Evolutionary conservation across 2,329 filamentous ascomycete species (phyloP).

Genomic region (Hymenotorrendiella dingleyae): DNA sequence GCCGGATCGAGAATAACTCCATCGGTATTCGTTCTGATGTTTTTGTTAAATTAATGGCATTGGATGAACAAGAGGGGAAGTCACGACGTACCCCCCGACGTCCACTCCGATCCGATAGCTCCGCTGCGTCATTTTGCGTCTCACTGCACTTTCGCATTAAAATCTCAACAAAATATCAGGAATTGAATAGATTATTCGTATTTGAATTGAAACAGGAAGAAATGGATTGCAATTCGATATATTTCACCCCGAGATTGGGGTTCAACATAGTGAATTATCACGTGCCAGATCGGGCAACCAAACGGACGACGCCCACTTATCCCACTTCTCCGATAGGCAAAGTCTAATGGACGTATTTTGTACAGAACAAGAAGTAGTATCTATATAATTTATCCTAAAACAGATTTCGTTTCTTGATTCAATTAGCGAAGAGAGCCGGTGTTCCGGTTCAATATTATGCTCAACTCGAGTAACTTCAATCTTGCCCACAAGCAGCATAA

Average conservation of each 20-base stretch:
- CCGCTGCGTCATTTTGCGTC: background rate
- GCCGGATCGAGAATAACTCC: constrained; percentile 4
- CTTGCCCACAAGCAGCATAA: too few relatives aligned
- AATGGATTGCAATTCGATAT: background rate
- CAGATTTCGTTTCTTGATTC: too few relatives aligned
- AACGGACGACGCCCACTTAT: constrained; percentile 1
- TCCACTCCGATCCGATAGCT: constrained; percentile 30
- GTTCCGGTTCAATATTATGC: too few relatives aligned
- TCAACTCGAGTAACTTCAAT: too few relatives aligned
- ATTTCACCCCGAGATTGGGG: too few relatives aligned
- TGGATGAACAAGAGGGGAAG: background rate
- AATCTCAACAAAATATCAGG: background rate
- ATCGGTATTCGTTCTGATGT: constrained; percentile 30
- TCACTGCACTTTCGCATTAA: background rate
- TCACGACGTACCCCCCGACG: constrained; percentile 25
- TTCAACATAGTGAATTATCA: too few relatives aligned
- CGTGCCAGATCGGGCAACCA: constrained; percentile 2
- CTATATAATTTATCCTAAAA: too few relatives aligned
- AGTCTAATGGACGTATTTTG: background rate
- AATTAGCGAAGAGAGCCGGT: too few relatives aligned
- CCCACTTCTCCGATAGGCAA: background rate
- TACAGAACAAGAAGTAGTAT: too few relatives aligned
- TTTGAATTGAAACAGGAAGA: background rate
- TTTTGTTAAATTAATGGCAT: background rate
- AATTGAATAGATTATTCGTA: background rate